phyloP scores from a whole-genome alignment of 305 asterid species.

The Solanum hybrid region DNA sequence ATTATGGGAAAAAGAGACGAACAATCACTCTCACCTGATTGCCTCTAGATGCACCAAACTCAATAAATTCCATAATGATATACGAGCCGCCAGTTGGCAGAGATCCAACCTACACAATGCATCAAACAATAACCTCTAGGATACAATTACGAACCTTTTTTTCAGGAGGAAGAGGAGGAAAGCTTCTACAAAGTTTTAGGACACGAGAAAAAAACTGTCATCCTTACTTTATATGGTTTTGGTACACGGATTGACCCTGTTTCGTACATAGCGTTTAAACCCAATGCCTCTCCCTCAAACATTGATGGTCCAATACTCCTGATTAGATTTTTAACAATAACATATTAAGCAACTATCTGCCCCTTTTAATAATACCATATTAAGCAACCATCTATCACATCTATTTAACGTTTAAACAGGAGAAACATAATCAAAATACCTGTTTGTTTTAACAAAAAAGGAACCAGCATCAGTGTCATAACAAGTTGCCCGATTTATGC shows the following conservation, averaged over 20 bases:
- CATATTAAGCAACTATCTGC: not conserved
- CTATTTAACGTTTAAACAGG: not conserved
- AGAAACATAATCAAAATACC: conserved; percentile 27
- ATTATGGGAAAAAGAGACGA: not conserved
- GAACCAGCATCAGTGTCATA: conserved; percentile 84
- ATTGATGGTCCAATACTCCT: conserved; percentile 80
- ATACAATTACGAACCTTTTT: not conserved
- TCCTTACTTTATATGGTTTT: conserved; percentile 64
- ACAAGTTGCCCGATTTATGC: conserved; percentile 72
- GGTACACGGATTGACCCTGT: conserved; percentile 80
- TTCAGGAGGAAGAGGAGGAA: not conserved
- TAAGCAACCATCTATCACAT: not conserved
- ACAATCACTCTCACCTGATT: conserved; percentile 50
- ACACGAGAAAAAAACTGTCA: not conserved
- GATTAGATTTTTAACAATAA: conserved; percentile 9
- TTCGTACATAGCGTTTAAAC: conserved; percentile 83
- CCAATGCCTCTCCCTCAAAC: conserved; percentile 96
- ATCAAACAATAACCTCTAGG: conserved; percentile 1
- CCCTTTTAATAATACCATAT: conserved; percentile 1
- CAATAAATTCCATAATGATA: conserved; percentile 85
- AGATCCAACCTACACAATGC: conserved; percentile 51
- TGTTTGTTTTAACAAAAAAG: conserved; percentile 82
- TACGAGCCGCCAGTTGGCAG: conserved; percentile 91
- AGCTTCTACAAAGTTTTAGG: not conserved
- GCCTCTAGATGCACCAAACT: conserved; percentile 72